These are phyloP conservation scores for Penicillium samsonianum DNA, from an alignment of 495 filamentous ascomycete species.

Conservation along the genomic window DNA sequence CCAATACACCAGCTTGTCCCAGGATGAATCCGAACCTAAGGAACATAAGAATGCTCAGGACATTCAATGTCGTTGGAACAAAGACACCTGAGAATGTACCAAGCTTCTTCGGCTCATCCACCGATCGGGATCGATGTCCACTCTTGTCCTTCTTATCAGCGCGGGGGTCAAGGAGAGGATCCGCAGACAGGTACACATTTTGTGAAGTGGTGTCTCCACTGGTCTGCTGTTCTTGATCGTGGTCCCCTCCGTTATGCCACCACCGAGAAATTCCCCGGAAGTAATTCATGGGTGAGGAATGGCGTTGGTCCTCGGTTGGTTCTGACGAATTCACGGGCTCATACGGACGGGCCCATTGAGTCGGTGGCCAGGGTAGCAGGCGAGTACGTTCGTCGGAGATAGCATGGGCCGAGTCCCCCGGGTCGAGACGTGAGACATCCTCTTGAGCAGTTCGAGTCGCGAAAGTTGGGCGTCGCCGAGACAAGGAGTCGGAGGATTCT, in stretches of 20 bases:
- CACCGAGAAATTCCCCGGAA: constrained; percentile 31
- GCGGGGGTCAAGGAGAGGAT: constrained; percentile 33
- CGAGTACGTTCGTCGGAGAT: constrained; percentile 26
- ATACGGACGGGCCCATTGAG: constrained; percentile 31
- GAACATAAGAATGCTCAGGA: constrained; percentile 94
- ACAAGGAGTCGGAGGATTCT: constrained; percentile 33
- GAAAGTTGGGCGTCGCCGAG: constrained; percentile 53
- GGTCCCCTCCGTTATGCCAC: constrained; percentile 23
- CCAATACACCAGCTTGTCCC: constrained; percentile 75
- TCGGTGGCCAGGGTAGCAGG: constrained; percentile 27
- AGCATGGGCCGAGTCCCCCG: constrained; percentile 32
- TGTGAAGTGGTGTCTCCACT: constrained; percentile 13
- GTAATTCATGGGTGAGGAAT: constrained; percentile 28
- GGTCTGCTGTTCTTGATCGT: constrained; percentile 15
- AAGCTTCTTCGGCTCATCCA: constrained; percentile 61
- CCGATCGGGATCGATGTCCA: constrained; percentile 44
- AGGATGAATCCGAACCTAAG: constrained; percentile 78
- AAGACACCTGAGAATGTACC: constrained; percentile 80
- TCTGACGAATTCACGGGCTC: constrained; percentile 32
- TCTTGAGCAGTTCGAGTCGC: constrained; percentile 56
- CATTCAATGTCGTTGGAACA: constrained; percentile 82
- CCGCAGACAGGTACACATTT: constrained; percentile 22
- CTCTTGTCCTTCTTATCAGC: constrained; percentile 39
- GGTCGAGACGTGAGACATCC: constrained; percentile 53
- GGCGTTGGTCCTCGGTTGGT: constrained; percentile 19